phyloP scores from a whole-genome alignment of 2,329 filamentous ascomycete species.

The Penicillium italicum region DNA sequence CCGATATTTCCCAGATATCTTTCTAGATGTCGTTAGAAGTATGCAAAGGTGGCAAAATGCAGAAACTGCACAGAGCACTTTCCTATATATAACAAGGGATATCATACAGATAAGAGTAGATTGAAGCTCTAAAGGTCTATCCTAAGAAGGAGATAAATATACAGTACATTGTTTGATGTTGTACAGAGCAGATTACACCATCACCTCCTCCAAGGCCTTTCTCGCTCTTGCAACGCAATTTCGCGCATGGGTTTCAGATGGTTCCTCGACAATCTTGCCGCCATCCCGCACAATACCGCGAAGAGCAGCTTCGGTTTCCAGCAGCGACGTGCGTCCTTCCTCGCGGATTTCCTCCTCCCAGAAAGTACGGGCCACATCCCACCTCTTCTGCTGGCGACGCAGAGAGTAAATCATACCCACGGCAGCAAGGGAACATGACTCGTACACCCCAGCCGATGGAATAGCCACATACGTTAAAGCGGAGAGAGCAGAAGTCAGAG shows the following conservation, averaged over 20 bases:
- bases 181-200: conserved; percentile 14
- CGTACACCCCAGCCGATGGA: conserved; percentile 51
- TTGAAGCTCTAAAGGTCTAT: conserved; percentile 20
- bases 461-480: conserved; percentile 55
- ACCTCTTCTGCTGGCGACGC: conserved; percentile 56
- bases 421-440: conserved; percentile 57
- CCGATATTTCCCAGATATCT: no score
- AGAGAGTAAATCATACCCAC: conserved; percentile 57
- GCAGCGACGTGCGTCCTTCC: conserved; percentile 55
- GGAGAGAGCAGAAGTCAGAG: conserved; percentile 56
- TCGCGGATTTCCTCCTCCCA: conserved; percentile 56
- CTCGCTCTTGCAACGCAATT: conserved; percentile 47
- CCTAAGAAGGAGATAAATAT: conserved; percentile 17
- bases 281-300: conserved; percentile 46
- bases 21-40: no score
- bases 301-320: conserved; percentile 51
- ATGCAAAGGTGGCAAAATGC: no score
- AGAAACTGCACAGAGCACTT: no score
- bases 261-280: conserved; percentile 36
- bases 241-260: conserved; percentile 41
- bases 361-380: conserved; percentile 52
- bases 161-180: conserved; percentile 7
- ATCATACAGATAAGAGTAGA: conserved; percentile 17
- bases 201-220: conserved; percentile 44
- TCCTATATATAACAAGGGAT: neutral